Evolutionary conservation across 2,329 filamentous ascomycete genomes (phyloP), one percentile per base, ranked within the genome.

Genomic region (Ceratocystis diversiconidia): DNA sequence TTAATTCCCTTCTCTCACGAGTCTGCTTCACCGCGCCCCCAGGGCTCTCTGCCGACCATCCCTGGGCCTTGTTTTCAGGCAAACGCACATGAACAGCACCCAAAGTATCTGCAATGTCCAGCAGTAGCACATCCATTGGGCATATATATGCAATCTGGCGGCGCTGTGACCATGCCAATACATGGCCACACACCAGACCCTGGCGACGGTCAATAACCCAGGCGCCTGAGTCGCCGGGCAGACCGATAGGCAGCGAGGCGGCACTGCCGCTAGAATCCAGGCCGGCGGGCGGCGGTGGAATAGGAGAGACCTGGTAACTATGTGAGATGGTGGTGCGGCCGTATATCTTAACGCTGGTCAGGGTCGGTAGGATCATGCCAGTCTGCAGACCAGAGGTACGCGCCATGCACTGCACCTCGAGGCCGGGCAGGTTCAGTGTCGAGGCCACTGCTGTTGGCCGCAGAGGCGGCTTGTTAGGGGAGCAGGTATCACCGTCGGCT

Each of bases 171-270:
- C 88, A 95, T 0, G 92, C 92, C 12, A 97, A 80, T 0, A 97
- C 89, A 71, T 96, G 92, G 0, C 92, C 92, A 70, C 90, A 94
- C 2, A 96, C 84, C 46, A 85, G 83, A 1, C 90, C 90, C n/a
- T 85, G 80, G 5, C 82, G 80, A 66, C 89, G 87, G 70, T 92
- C 89, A 17, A 96, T 85, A 3, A 97, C 84, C 92, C 92, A 97
- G 0, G 92, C 92, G 3, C 92, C 92, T 5, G 88, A 92, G 73
- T 97, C 92, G 19, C 92, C 92, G 1, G 92, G 92, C 12, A 94
- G 84, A 1, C 84, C 84, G 30, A 87, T 78, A 0, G 80, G 76
- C 0, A 74, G 70, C 61, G 66, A 15, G 61, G 70, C 25, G 50
- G 36, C 64, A 44, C 68, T 15, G 15, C 5, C 28, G n/a, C 28